Evolutionary conservation across 2,329 filamentous ascomycete genomes (phyloP), one percentile per base, ranked within the genome.

Genomic region (Exophiala calicioides): DNA sequence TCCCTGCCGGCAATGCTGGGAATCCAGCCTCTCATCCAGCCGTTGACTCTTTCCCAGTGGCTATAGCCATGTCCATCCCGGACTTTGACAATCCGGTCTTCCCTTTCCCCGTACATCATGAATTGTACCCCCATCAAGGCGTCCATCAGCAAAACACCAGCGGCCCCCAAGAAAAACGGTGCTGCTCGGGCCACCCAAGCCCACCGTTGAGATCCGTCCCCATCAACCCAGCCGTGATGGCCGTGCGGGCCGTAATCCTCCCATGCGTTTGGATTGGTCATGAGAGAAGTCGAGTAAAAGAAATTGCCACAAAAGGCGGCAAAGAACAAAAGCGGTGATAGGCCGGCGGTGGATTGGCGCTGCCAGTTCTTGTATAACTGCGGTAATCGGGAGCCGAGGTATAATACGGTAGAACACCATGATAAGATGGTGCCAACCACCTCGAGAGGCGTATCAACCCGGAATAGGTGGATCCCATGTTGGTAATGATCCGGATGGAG

Each of bases 301-400:
- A 84, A 66, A 59, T 86, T 86, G 2, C 82, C 82, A 58, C 77
- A 78, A 62, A 86, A 86, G 3, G 82, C 82, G 4, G 82, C 82
- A 29, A 78, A 68, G 67, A 86, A 86, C 37, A 86, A 74, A 0
- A 79, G 66, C 0, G 81, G 80, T 0, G 76, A 80, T 6, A 86
- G 75, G 3, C 82, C 82, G 1, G 81, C 73, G 8, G 82, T 85
- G 32, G 80, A 83, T 59, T 79, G 78, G 37, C 81, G 79, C 39
- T 69, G 58, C 60, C 79, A 78, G 65, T 86, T 86, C 59, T 84
- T 82, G 69, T 81, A 79, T 27, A 86, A 73, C 60, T 86, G 82
- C 0, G 82, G 82, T 43, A 84, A 65, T 18, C 79, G 76, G 21
- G 79, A 82, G 53, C 70, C 72, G 26, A 82, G 76, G 58, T 82